Evolutionary conservation across 805 yeast genomes (phyloP), one percentile per base, ranked within the genome.

Genomic region (Lachancea thermotolerans): DNA sequence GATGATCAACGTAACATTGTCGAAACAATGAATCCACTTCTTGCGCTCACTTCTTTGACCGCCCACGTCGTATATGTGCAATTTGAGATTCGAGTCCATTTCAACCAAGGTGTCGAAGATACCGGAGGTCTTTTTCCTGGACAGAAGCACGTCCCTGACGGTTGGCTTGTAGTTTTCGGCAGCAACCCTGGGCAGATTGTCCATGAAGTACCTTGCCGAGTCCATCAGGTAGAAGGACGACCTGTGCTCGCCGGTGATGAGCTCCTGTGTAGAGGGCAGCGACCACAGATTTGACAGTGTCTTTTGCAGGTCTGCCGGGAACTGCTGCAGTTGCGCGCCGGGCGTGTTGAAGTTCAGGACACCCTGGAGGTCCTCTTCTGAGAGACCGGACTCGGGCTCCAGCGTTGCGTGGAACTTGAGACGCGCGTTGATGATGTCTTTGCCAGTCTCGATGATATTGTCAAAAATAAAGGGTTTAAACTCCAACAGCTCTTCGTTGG

Each of bases 21-120:
- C 96, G 57, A 93, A 93, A 60, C 96, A 87, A 66, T 93, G 95
- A 50, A 93, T 89, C 99, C 99, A 93, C 65, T 93, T 91, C 59
- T 85, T 86, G 44, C 99, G 80, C 69, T 93, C 99, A 2, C 95
- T 81, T 56, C 99, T 73, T 66, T 93, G 99, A 1, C 97, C 97
- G 51, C 97, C 97, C 39, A 90, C 96, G 64, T 90, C 97, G 58
- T 71, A 80, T 55, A 83, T 71, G 55, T 80, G 85, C 41, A 82
- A 67, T 54, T 75, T 74, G 35, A 81, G 61, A 39, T 53, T 54
- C 25, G 79, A 80, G 37, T 85, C 88, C 78, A 89, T 75, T 48
- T 79, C 80, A 57, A 90, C 85, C 46, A 76, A 73, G 47, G 87
- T 81, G 61, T 89, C 96, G 56, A 82, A 86, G 17, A 90, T 86